Conservation (phyloP, 257 asterid genomes). For the Henckelia pumila region DNA sequence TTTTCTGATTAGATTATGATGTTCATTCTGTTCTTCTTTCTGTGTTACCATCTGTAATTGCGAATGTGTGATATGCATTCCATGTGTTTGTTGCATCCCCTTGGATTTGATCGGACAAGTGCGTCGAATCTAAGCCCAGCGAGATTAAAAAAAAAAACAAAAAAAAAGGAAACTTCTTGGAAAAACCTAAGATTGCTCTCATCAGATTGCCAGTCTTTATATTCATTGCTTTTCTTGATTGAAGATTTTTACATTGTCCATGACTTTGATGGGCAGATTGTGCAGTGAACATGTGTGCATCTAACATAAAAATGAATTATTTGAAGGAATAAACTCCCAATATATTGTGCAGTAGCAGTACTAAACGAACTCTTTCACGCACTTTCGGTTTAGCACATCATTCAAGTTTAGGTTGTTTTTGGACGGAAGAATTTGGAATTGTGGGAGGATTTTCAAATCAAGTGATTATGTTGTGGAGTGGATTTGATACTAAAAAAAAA, state of each 20-base stretch:
- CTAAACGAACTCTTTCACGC: too few species aligned
- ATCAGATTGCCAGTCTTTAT: background rate
- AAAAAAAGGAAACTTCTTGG: background rate
- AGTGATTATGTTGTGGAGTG: too few species aligned
- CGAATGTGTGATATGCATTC: conserved; percentile 15
- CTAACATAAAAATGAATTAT: background rate
- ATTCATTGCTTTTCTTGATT: too few species aligned
- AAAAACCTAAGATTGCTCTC: background rate
- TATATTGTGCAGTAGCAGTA: too few species aligned
- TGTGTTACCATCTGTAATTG: background rate
- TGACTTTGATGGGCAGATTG: background rate
- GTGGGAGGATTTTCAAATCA: too few species aligned
- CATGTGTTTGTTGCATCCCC: conserved; percentile 43
- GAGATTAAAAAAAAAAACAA: too few species aligned
- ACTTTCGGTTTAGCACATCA: background rate
- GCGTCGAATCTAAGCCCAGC: background rate
- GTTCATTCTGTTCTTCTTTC: background rate
- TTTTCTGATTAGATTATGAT: background rate
- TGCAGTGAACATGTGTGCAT: background rate
- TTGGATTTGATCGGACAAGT: conserved; percentile 12
- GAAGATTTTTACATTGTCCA: background rate
- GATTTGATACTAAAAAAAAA: too few species aligned
- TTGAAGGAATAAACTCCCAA: background rate
- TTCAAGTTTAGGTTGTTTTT: background rate
- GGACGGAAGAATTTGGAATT: too few species aligned